These are phyloP conservation scores for Trichocladium antarcticum DNA, from an alignment of 495 filamentous ascomycete genomes.

Conservation along the genomic window DNA sequence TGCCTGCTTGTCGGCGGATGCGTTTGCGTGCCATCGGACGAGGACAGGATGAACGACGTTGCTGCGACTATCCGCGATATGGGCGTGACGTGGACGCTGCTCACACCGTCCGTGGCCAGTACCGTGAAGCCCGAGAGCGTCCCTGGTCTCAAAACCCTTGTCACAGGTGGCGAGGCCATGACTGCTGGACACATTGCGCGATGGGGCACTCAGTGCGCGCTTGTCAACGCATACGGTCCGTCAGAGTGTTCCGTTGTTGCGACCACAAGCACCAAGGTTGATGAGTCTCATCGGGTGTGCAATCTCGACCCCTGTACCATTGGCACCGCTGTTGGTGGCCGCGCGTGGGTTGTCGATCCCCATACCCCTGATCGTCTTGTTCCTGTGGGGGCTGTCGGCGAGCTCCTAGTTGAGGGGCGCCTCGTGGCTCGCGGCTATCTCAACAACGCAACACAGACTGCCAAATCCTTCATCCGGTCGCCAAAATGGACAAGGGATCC, in stretches of 20 bases:
- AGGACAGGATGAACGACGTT: constrained; percentile 20
- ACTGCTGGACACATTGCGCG: constrained; percentile 8
- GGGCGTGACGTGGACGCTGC: constrained; percentile 17
- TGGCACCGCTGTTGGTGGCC: constrained; percentile 14
- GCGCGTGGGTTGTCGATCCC: constrained; percentile 23
- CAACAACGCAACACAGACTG: constrained; percentile 24
- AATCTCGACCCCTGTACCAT: constrained; percentile 16
- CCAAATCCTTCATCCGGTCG: constrained; percentile 28
- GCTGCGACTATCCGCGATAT: constrained; percentile 21
- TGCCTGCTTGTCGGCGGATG: constrained; percentile 36
- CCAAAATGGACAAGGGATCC: constrained; percentile 42
- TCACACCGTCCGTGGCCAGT: constrained; percentile 19
- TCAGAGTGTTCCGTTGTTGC: constrained; percentile 42
- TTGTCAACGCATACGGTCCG: constrained; percentile 48
- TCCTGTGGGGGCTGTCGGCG: constrained; percentile 38
- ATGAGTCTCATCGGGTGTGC: too few relatives aligned
- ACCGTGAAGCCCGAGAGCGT: constrained; percentile 12
- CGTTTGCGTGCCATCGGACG: constrained; percentile 28
- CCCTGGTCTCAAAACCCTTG: constrained; percentile 17
- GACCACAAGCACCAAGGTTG: neutral
- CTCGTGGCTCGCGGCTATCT: constrained; percentile 22
- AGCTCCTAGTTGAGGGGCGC: constrained; percentile 38
- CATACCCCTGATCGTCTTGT: constrained; percentile 23
- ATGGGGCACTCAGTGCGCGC: constrained; percentile 23
- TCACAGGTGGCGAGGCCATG: constrained; percentile 23